Base-by-base conservation (phyloP, 179 eudicot species). In the Nepenthes alata region DNA sequence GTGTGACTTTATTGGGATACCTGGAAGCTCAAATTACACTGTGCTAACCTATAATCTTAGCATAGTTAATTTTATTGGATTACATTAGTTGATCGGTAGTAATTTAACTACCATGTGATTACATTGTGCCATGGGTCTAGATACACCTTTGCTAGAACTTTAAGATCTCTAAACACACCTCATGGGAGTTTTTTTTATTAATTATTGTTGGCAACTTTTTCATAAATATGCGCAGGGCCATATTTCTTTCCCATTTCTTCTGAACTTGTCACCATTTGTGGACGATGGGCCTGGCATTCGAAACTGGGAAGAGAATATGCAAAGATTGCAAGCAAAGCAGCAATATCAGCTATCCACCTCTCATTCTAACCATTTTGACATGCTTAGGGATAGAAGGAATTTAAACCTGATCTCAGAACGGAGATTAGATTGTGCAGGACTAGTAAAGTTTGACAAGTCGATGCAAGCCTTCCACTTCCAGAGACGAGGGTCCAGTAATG, bases 191-290 rank as follows among this genome's bases (percentile, higher is more conserved):
- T 25, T 25, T 25, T 25, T 25, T 25, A 25, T 25, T 25, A 25
- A 25, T 25, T 25, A 25, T 25, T 25, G 25, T 25, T 25, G 25
- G 13, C 11, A 11, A 5, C 16, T 11, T 51, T 11, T 51, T 56
- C 12, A 8, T 37, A 34, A 25, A 56, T 56, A 7, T 56, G 35
- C 75, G 47, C 74, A 89, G 98, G 98, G 88, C 57, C 91, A 82
- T 66, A 66, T 93, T 15, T 74, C 84, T 35, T 89, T 86, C 63
- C 95, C 96, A 12, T 59, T 80, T 55, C 67, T 73, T 67, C 78
- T 93, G 80, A 72, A 85, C 67, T 58, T 89, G n/a, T 70, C 81
- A 49, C 70, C 83, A 55, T 85, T 85, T 70, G 69, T 79, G 70
- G 83, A 74, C 59, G 59, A 59, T 70, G 83, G 76, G 61, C 62